phyloP scores from a whole-genome alignment of 257 asterid species.

The Nicotiana attenuata region DNA sequence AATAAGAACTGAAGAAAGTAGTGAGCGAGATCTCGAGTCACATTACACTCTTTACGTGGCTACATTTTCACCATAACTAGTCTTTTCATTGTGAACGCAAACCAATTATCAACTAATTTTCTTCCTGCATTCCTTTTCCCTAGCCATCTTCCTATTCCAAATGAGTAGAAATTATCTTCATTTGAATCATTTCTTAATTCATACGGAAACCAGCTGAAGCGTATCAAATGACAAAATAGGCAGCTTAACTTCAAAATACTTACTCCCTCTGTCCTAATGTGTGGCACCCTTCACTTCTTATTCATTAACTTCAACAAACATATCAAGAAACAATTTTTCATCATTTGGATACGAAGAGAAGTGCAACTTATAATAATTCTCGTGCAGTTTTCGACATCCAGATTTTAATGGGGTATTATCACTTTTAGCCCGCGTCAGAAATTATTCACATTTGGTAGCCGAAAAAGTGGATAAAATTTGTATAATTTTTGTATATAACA shows the following conservation, averaged over 20 bases:
- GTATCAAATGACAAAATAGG: neutral
- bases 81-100: neutral
- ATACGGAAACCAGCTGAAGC: neutral
- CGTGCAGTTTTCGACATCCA: neutral
- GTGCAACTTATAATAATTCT: neutral
- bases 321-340: neutral
- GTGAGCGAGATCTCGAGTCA: neutral
- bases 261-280: neutral
- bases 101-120: neutral
- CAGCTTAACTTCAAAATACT: neutral
- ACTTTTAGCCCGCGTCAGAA: too few relatives aligned
- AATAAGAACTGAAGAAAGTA: neutral
- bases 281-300: neutral
- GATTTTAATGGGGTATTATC: too few relatives aligned
- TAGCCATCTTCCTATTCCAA: neutral
- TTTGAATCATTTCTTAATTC: neutral
- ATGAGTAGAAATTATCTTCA: neutral
- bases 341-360: neutral
- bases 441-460: too few relatives aligned
- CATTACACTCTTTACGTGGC: neutral
- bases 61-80: neutral
- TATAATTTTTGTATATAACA: too few relatives aligned
- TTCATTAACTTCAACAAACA: neutral
- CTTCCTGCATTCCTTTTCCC: neutral
- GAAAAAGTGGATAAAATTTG: too few relatives aligned